Evolutionary conservation across 2,329 filamentous ascomycete genomes (phyloP), one percentile per base, ranked within the genome.

Genomic region (Scolecobasidium constrictum): DNA sequence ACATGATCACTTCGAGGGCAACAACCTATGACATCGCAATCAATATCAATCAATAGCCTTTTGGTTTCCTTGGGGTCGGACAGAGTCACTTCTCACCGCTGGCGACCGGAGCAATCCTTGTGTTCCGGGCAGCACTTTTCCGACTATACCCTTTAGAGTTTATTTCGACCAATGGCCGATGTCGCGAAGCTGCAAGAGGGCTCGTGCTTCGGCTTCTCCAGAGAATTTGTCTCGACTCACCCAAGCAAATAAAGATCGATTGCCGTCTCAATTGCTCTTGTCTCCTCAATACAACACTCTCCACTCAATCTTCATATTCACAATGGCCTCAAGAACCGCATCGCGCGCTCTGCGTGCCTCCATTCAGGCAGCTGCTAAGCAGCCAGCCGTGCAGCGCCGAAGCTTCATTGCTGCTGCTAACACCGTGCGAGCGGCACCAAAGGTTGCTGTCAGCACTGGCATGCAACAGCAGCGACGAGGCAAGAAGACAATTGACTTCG

Each of bases 401-500:
- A 73, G 74, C 48, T 75, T 78, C 56, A 63, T 77, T 52, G 70
- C 73, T 50, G 72, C 74, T 48, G 64, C 73, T 53, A 70, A 69
- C 49, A 66, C 67, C 55, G 66, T 67, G 51, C 61, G 62, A 51
- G 59, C 64, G 52, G 58, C 62, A 39, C 65, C 65, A 53, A 67
- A 64, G 55, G 60, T 65, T 26, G 61, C 63, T 52, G 62, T 67
- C 42, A 59, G 62, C 45, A 54, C 63, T 33, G 60, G 67, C 39
- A 61, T 78, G 64, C 26, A 31, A n/a, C 82, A 86, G 73, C 77
- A 80, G 60, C 71, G 76, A 53, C 83, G 92, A 62, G 92, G 92
- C 66, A 71, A 94, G 62, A 96, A 98, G 86, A 95, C 90, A 56
- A 90, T 98, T 68, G 88, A 96, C 79, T 98, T 98, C 67, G 92